Conservation (phyloP, 148 eudicot species). For the Rhododendron ovatum region DNA sequence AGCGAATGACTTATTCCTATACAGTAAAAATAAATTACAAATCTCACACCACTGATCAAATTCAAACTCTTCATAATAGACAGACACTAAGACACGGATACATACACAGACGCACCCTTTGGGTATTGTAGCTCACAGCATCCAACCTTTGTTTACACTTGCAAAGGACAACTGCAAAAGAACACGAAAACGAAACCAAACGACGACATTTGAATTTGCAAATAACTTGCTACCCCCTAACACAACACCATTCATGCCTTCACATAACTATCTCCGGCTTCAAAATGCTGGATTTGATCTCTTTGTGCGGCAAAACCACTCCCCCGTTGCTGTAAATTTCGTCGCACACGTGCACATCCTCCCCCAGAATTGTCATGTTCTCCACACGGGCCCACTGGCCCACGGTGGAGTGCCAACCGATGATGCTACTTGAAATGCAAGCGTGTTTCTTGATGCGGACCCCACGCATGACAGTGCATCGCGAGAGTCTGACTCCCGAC, state of each 20-base stretch:
- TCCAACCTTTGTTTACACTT: constrained; percentile 6
- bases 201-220: neutral
- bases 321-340: constrained; percentile 89
- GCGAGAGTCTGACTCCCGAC: constrained; percentile 78
- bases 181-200: neutral
- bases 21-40: constrained; percentile 2
- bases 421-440: constrained; percentile 71
- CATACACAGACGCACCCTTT: neutral
- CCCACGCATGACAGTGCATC: constrained; percentile 93
- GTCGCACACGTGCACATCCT: constrained; percentile 83
- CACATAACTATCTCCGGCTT: constrained; percentile 94
- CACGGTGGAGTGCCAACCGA: constrained; percentile 94
- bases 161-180: neutral
- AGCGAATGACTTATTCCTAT: neutral
- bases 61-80: neutral
- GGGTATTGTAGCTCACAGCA: neutral
- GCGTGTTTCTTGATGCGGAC: constrained; percentile 81
- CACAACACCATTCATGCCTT: constrained; percentile 5
- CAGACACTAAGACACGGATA: neutral
- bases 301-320: constrained; percentile 86
- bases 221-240: neutral
- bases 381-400: constrained; percentile 93
- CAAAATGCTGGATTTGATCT: constrained; percentile 83
- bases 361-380: constrained; percentile 88
- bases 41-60: neutral